Evolutionary conservation across 768 basidiomycete species (phyloP).

Genomic region (Steccherinum ochraceum): DNA sequence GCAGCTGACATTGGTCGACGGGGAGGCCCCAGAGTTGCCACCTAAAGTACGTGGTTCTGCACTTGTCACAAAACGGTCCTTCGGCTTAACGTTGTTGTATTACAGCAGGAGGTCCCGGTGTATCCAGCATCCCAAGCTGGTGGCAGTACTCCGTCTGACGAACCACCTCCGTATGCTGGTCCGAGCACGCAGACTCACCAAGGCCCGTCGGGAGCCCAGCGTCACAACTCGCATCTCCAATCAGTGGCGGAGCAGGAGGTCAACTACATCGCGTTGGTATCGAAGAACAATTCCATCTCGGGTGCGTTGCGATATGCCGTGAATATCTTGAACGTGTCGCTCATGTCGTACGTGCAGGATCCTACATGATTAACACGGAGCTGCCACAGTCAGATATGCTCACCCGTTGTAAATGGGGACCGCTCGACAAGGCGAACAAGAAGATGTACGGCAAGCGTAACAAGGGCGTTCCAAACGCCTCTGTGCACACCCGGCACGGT

Average conservation of each 20-base stretch:
- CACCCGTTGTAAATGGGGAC: not conserved
- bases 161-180: slow-evolving; percentile 12
- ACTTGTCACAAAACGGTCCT: too few relatives aligned
- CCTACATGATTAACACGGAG: slow-evolving; percentile 10
- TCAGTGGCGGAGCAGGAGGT: slow-evolving; percentile 18
- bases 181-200: slow-evolving; percentile 2
- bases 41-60: too few relatives aligned
- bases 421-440: not conserved
- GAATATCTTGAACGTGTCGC: too few relatives aligned
- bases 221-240: slow-evolving; percentile 11
- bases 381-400: slow-evolving; percentile 2
- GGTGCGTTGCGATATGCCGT: slow-evolving; percentile 6
- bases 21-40: too few relatives aligned
- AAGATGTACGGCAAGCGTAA: slow-evolving; percentile 2
- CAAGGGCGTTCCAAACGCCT: slow-evolving; percentile 15
- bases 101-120: too few relatives aligned
- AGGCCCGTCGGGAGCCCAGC: not conserved
- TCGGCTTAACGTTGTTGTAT: too few relatives aligned
- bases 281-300: slow-evolving; percentile 17
- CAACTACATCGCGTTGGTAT: slow-evolving; percentile 20
- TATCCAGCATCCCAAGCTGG: too few relatives aligned
- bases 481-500: slow-evolving; percentile 20
- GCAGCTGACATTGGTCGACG: too few relatives aligned
- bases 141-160: too few relatives aligned
- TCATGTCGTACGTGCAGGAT: not conserved